These are phyloP conservation scores for Sphaerulina populicola DNA, from an alignment of 2,329 filamentous ascomycete species.

Conservation along the genomic window DNA sequence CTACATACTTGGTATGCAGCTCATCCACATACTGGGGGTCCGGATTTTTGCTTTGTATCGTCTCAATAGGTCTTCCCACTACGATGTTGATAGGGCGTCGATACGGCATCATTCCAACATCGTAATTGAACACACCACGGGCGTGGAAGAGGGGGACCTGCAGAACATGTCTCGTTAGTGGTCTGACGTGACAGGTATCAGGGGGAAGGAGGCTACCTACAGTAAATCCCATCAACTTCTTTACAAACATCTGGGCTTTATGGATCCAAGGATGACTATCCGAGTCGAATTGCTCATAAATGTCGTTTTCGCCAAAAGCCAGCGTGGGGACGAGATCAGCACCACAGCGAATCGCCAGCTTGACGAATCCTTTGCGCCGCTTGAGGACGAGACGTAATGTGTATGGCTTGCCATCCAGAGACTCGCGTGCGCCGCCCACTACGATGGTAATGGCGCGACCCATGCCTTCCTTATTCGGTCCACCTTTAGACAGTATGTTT, in stretches of 20 bases:
- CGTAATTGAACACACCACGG: slow-evolving; percentile 91
- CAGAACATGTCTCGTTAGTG: slow-evolving; percentile 32
- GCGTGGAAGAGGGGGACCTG: slow-evolving; percentile 79
- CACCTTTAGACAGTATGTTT: slow-evolving; percentile 74
- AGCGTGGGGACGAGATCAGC: slow-evolving; percentile 89
- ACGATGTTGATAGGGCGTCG: slow-evolving; percentile 80
- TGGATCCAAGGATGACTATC: slow-evolving; percentile 70
- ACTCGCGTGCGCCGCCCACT: slow-evolving; percentile 84
- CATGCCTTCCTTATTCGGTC: slow-evolving; percentile 69
- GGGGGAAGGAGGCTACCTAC: slow-evolving; percentile 66
- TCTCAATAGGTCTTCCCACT: slow-evolving; percentile 70
- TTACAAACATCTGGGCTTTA: slow-evolving; percentile 71
- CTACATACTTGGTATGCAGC: slow-evolving; percentile 69
- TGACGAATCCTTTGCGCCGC: slow-evolving; percentile 84
- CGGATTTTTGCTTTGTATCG: slow-evolving; percentile 56
- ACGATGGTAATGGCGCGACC: slow-evolving; percentile 96
- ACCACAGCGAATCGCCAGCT: slow-evolving; percentile 83
- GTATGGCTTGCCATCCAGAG: slow-evolving; percentile 75
- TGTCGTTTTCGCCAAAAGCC: slow-evolving; percentile 88
- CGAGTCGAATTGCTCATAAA: slow-evolving; percentile 83
- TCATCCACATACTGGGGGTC: slow-evolving; percentile 68
- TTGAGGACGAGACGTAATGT: slow-evolving; percentile 69
- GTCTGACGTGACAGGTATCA: slow-evolving; percentile 42
- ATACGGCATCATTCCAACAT: slow-evolving; percentile 93
- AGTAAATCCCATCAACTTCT: slow-evolving; percentile 84